Evolutionary conservation across 2,329 filamentous ascomycete genomes (phyloP), one percentile per base, ranked within the genome.

Genomic region (Aschersonia sp.): DNA sequence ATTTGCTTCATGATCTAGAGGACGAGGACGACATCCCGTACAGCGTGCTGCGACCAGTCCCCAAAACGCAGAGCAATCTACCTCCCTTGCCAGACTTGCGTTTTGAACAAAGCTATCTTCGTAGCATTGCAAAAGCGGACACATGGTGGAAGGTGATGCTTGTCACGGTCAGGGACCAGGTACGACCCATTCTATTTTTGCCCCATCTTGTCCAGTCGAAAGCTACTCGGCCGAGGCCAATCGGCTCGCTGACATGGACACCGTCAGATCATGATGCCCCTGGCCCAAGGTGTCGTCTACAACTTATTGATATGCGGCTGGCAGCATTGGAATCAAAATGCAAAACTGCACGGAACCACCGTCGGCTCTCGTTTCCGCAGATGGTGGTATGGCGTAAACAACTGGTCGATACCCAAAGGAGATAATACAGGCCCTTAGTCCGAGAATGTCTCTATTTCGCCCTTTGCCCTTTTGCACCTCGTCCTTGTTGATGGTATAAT

Each of bases 81-180:
- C 77, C 75, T 32, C 77, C 79, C 7, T 76, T 95, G 59, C 88
- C 89, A 4, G 92, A 98, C 67, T 71, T 98, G 54, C 79, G 92
- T 42, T 97, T 97, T 67, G 92, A 98, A 69, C 92, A 98, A 74
- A 95, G 89, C 72, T 98, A 98, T 65, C 76, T 98, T 48, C 83
- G 85, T 57, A 94, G 88, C 67, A 84, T 98, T 56, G 77, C 83
- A 53, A 73, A 79, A 48, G 87, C 88, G 37, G 78, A 92, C 54
- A 81, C 79, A 30, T 89, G 82, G 80, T 82, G 84, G 69, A 79
- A 79, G 62, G 77, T 98, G 32, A 74, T 77, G 6, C 84, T 83
- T 69, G 90, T 98, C 55, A 98, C 92, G 14, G 64, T 85, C 37
- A 74, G 87, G 58, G 92, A 98, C 65, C 92, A 95, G 77, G 84